Percentiles rank a stretch among this genome's conserved stretches.
Conservation (phyloP, 139 green algal species). For the Closterium sp. region DNA sequence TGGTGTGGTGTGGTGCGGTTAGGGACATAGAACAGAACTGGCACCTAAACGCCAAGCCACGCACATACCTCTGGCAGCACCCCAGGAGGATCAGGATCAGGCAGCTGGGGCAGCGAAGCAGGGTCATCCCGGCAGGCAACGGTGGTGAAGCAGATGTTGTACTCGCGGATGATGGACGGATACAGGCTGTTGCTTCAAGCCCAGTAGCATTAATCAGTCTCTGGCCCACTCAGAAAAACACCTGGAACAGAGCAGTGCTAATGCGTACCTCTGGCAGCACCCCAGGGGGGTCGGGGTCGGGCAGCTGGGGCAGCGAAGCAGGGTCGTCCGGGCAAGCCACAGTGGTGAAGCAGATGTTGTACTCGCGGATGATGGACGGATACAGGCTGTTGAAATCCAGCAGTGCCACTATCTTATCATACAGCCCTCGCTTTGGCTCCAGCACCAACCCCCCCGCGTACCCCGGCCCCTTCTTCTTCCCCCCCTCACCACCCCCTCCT, state of each 20-base stretch:
- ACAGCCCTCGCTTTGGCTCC: constrained; percentile 97
- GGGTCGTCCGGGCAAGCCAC: constrained; percentile 55
- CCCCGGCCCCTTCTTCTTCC: constrained; percentile 58
- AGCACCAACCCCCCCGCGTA: constrained; percentile 94
- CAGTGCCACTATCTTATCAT: constrained; percentile 94
- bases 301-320: background rate
- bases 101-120: background rate
- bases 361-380: constrained; percentile 98
- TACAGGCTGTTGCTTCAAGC: constrained; percentile 97
- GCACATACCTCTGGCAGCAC: constrained; percentile 3
- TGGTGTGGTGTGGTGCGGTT: no score
- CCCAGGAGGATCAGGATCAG: background rate
- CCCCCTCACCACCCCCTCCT: background rate
- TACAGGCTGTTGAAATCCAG: constrained; percentile 99
- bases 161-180: constrained; percentile 98
- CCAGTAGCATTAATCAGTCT: constrained; percentile 82
- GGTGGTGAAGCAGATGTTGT: constrained; percentile 99
- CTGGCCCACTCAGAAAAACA: no score
- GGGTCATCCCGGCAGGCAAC: constrained; percentile 56
- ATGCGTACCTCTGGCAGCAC: constrained; percentile 48
- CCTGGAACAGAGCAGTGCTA: no score
- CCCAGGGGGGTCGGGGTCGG: background rate
- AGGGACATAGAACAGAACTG: no score
- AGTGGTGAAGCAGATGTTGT: constrained; percentile 99
- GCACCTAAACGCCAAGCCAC: no score